Conservation (phyloP, 176 grass and related monocot genomes). For the Ensete ventricosum region DNA sequence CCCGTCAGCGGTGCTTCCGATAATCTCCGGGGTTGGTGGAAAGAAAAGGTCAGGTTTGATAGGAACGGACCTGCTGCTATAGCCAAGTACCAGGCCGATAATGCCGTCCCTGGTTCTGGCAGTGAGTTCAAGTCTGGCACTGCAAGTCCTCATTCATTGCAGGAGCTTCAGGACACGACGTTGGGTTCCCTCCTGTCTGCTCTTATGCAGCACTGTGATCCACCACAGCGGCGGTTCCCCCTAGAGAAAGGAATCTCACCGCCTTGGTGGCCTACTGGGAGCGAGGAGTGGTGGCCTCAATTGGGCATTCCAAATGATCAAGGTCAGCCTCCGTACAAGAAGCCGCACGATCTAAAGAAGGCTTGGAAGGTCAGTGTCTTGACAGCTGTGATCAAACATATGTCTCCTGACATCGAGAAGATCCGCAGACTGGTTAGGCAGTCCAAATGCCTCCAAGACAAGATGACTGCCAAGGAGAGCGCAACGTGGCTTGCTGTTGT, state of each 20-base stretch:
- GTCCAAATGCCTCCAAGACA: slow-evolving; percentile 87
- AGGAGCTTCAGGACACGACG: slow-evolving; percentile 84
- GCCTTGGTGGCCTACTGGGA: slow-evolving; percentile 71
- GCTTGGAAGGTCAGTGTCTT: slow-evolving; percentile 89
- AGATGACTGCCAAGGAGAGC: slow-evolving; percentile 94
- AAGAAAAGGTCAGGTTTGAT: slow-evolving; percentile 89
- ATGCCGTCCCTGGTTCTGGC: not conserved
- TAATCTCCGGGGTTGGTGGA: slow-evolving; percentile 91
- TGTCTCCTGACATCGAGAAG: slow-evolving; percentile 83
- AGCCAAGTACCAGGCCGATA: slow-evolving; percentile 41
- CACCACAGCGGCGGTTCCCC: slow-evolving; percentile 75
- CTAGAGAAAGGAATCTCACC: slow-evolving; percentile 67
- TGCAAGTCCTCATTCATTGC: slow-evolving; percentile 43
- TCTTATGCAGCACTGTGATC: slow-evolving; percentile 94
- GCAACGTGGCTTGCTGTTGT: slow-evolving; percentile 71
- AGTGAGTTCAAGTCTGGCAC: not conserved
- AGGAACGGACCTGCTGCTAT: slow-evolving; percentile 75
- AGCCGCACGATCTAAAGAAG: slow-evolving; percentile 95
- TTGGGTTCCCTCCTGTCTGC: slow-evolving; percentile 78
- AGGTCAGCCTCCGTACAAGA: slow-evolving; percentile 73
- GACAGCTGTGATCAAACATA: slow-evolving; percentile 84
- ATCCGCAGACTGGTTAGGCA: slow-evolving; percentile 75
- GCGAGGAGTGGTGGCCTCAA: slow-evolving; percentile 59
- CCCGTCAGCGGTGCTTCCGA: slow-evolving; percentile 87
- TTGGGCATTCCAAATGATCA: slow-evolving; percentile 42